phyloP scores from a whole-genome alignment of 129 eudicot genomes.

The Escallonia rubra region DNA sequence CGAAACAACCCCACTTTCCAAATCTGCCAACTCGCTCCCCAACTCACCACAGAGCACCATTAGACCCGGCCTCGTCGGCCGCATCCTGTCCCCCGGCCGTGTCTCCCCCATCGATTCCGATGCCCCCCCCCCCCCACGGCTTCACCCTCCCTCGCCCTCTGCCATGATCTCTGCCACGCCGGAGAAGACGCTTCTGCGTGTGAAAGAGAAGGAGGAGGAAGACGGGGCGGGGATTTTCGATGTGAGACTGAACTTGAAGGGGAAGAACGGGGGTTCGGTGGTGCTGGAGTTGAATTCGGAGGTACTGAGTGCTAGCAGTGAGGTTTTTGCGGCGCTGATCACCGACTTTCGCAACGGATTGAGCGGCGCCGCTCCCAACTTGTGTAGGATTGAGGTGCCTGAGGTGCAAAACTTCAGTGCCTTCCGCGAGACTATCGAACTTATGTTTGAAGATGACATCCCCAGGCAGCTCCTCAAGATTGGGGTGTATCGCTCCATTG shows the following conservation, averaged over 20 bases:
- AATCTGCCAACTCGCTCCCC: constrained; percentile 15
- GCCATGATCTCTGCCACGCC: constrained; percentile 8
- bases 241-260: constrained; percentile 64
- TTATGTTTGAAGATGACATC: constrained; percentile 61
- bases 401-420: constrained; percentile 52
- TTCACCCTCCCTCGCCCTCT: constrained; percentile 1
- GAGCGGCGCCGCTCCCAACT: constrained; percentile 10
- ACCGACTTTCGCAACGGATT: constrained; percentile 16
- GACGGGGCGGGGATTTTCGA: constrained; percentile 31
- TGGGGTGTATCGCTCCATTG: constrained; percentile 53
- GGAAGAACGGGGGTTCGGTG: constrained; percentile 46
- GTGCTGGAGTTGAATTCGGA: constrained; percentile 52
- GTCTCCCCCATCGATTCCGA: constrained; percentile 57
- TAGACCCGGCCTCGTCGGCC: constrained; percentile 32
- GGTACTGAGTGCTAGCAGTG: constrained; percentile 47
- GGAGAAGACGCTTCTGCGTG: background rate
- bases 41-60: constrained; percentile 29
- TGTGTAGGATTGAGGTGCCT: constrained; percentile 73
- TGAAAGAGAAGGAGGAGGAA: constrained; percentile 2
- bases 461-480: constrained; percentile 26
- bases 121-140: background rate
- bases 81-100: constrained; percentile 71
- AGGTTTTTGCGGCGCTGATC: constrained; percentile 43
- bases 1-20: constrained; percentile 9
- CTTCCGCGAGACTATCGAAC: constrained; percentile 60